Conservation (phyloP, 2,329 filamentous ascomycete species). For the Fusarium austroafricanum region DNA sequence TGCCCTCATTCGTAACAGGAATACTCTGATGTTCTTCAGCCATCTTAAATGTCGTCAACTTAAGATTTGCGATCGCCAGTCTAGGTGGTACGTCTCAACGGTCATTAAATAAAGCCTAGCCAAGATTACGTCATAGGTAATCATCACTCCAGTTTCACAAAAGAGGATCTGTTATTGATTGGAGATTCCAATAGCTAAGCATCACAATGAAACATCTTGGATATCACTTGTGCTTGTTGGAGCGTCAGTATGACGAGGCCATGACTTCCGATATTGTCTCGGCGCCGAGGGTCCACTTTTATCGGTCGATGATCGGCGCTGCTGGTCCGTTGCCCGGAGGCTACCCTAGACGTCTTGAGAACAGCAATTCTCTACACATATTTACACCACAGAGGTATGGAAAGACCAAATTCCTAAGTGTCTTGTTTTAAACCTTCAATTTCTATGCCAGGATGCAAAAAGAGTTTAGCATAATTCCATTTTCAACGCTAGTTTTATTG, state of each 20-base stretch:
- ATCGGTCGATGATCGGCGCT: neutral
- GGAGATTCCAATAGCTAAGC: neutral
- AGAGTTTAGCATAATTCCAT: fast-evolving
- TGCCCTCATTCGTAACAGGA: constrained; percentile 34
- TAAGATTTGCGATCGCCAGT: constrained; percentile 18
- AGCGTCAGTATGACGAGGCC: constrained; percentile 38
- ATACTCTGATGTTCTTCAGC: constrained; percentile 7
- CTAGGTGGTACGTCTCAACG: neutral
- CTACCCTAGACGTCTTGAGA: constrained; percentile 13
- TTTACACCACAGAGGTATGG: too few species aligned
- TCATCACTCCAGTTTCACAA: too few species aligned
- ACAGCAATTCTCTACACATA: too few species aligned
- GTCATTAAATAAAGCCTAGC: neutral
- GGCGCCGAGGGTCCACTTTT: constrained; percentile 22
- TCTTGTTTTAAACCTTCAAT: too few species aligned
- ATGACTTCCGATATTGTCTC: constrained; percentile 22
- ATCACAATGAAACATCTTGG: neutral
- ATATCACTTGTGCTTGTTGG: neutral
- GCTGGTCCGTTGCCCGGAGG: neutral
- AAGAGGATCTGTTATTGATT: neutral
- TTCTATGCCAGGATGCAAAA: fast-evolving
- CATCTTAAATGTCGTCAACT: constrained; percentile 10
- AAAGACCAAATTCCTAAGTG: too few species aligned
- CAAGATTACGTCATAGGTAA: constrained; percentile 33
- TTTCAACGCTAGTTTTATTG: neutral